phyloP scores from a whole-genome alignment of 106 monocot genomes.

The Posidonia australis region DNA sequence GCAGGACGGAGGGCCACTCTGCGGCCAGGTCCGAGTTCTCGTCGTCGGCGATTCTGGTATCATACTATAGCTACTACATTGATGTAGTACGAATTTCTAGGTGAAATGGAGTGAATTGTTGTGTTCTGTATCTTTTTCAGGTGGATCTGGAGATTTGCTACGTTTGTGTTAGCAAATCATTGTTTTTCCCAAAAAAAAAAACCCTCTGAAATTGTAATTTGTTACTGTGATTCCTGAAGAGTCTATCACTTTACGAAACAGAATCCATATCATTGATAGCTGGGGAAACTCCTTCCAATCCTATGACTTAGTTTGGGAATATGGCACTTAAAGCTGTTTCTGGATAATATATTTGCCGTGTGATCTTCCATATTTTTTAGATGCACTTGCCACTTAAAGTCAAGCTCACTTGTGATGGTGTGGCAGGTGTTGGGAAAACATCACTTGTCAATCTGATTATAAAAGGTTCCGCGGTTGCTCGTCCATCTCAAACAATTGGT shows the following conservation, averaged over 20 bases:
- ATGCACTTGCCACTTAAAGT: not conserved
- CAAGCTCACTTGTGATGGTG: not conserved
- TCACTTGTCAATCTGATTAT: constrained; percentile 75
- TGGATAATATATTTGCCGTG: not conserved
- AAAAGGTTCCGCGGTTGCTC: constrained; percentile 51
- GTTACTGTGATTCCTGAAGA: too few species aligned
- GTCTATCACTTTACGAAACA: too few species aligned
- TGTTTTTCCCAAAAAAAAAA: not conserved
- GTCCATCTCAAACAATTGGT: constrained; percentile 77
- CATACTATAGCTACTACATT: not conserved
- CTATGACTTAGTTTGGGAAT: too few species aligned
- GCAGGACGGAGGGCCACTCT: constrained; percentile 40
- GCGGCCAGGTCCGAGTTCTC: constrained; percentile 77
- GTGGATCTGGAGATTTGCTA: not conserved
- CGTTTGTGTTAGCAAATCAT: not conserved
- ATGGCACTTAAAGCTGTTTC: too few species aligned
- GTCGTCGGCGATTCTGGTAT: constrained; percentile 76
- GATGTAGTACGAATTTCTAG: not conserved
- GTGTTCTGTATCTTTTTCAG: not conserved
- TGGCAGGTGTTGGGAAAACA: constrained; percentile 85
- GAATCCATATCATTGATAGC: too few species aligned
- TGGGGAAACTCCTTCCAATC: too few species aligned
- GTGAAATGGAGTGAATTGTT: not conserved
- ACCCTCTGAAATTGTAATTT: too few species aligned
- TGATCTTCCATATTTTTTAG: not conserved